Base-by-base conservation (phyloP, 2,329 filamentous ascomycete genomes). In the Colletotrichum endophyticum region DNA sequence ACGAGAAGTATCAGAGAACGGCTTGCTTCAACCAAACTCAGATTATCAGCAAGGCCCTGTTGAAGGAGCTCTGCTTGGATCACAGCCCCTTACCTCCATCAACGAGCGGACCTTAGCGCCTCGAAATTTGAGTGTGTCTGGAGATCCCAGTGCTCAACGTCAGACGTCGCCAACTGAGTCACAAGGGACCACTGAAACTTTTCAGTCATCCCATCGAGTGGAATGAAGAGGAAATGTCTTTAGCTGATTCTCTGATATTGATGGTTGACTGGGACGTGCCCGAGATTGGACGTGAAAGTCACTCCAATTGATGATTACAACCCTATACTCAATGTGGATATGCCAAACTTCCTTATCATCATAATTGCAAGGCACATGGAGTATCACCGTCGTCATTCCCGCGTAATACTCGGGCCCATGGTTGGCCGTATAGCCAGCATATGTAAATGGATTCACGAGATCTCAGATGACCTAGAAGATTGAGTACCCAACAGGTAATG, bases 321-420 rank as follows among this genome's bases (percentile, higher is more conserved):
- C n/a, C n/a, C n/a, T n/a, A n/a, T n/a, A n/a, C n/a, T n/a, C n/a
- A n/a, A n/a, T n/a, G n/a, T n/a, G n/a, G n/a, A n/a, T n/a, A n/a
- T n/a, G n/a, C n/a, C n/a, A n/a, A n/a, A n/a, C n/a, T n/a, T n/a
- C n/a, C n/a, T n/a, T n/a, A n/a, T n/a, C n/a, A n/a, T n/a, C n/a
- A n/a, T n/a, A n/a, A n/a, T n/a, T n/a, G n/a, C n/a, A n/a, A 36
- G 34, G 34, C 34, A 16, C 34, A 4, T 36, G 15, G 0, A 16
- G 34, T 7, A 36, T 2, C 1, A 2, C 13, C 16, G 3, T 36
- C 34, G 6, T 1, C 13, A 39, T 16, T 39, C 16, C 15, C 1
- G 36, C 19, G 36, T 1, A 0, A 1, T 5, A 39, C 15, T 16
- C 5, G 0, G 36, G 36, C 7, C 1, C 16, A 2, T 39, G 1